A percentile compares a stretch with the other conserved stretches of the same genome.
Conservation (phyloP, 352 stramenopile genomes). For the Phytophthora aleatoria region DNA sequence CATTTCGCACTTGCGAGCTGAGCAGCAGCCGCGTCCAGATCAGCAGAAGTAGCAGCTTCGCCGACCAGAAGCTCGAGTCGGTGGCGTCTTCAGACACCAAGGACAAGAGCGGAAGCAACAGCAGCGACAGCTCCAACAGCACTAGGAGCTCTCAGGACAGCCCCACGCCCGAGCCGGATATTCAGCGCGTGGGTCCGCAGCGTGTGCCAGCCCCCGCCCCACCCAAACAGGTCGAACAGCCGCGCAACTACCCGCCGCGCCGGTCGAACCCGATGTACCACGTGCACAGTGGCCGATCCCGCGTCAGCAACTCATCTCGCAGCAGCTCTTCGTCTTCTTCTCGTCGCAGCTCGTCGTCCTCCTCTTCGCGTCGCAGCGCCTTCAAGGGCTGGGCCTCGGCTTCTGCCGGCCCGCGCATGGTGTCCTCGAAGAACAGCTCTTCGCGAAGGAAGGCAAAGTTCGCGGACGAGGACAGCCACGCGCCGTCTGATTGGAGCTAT, state of each 20-base stretch:
- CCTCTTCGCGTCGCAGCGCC: conserved; percentile 21
- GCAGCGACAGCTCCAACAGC: conserved; percentile 31
- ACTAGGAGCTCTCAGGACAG: conserved; percentile 34
- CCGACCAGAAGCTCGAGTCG: conserved; percentile 30
- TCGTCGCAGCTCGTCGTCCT: conserved; percentile 25
- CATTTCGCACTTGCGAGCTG: conserved; percentile 33
- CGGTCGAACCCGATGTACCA: conserved; percentile 28
- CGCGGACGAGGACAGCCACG: conserved; percentile 14
- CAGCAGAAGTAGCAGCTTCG: conserved; percentile 34
- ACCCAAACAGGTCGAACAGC: conserved; percentile 24
- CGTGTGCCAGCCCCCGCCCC: conserved; percentile 34
- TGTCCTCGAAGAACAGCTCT: conserved; percentile 17
- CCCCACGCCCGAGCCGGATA: conserved; percentile 24
- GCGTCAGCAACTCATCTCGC: conserved; percentile 32
- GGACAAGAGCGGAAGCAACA: conserved; percentile 22
- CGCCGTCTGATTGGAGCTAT: conserved; percentile 23
- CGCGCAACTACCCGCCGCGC: conserved; percentile 34
- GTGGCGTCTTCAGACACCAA: conserved; percentile 25
- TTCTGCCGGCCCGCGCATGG: conserved; percentile 35
- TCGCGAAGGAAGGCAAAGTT: conserved; percentile 15
- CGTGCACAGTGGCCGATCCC: conserved; percentile 25
- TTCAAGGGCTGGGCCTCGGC: conserved; percentile 37
- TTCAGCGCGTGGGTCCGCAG: conserved; percentile 31
- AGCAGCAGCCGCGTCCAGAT: conserved; percentile 35
- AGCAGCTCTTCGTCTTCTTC: conserved; percentile 33